phyloP scores from a whole-genome alignment of 345 rosid species.

The Laguncularia racemosa region DNA sequence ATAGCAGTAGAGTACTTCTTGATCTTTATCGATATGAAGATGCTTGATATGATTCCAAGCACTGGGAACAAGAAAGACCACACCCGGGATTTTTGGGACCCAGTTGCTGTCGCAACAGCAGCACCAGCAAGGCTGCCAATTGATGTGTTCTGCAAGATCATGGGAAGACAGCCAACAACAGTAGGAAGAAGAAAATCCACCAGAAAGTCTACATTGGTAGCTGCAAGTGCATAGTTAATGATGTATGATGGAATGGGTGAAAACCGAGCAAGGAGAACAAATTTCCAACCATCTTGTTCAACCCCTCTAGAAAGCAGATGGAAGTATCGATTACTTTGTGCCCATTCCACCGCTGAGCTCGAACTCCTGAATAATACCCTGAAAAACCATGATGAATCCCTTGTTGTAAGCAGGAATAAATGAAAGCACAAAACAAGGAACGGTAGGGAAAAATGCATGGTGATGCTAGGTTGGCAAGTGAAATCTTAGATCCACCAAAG shows the following conservation, averaged over 20 bases:
- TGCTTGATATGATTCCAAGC: conserved; percentile 70
- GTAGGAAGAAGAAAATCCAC: conserved; percentile 86
- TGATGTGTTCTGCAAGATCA: conserved; percentile 95
- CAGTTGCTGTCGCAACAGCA: conserved; percentile 71
- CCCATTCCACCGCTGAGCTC: conserved; percentile 61
- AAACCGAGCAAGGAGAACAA: conserved; percentile 92
- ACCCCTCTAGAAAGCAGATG: conserved; percentile 71
- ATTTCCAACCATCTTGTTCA: conserved; percentile 89
- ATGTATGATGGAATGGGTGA: conserved; percentile 88
- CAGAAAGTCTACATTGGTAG: conserved; percentile 70
- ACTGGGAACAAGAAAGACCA: conserved; percentile 72
- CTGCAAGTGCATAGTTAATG: conserved; percentile 86
- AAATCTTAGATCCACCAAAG: no score
- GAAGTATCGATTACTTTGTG: conserved; percentile 61
- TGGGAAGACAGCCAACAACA: conserved; percentile 71
- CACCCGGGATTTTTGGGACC: conserved; percentile 42
- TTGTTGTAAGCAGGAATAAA: conserved; percentile 1
- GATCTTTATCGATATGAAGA: conserved; percentile 66
- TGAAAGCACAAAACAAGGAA: no score
- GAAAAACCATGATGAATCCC: conserved; percentile 9
- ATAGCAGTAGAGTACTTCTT: conserved; percentile 62
- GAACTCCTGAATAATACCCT: conserved; percentile 76
- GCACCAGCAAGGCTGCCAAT: conserved; percentile 96
- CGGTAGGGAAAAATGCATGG: no score
- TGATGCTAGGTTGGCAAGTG: no score